Conservation (phyloP, 306 rosid genomes). For the Rosa persica region DNA sequence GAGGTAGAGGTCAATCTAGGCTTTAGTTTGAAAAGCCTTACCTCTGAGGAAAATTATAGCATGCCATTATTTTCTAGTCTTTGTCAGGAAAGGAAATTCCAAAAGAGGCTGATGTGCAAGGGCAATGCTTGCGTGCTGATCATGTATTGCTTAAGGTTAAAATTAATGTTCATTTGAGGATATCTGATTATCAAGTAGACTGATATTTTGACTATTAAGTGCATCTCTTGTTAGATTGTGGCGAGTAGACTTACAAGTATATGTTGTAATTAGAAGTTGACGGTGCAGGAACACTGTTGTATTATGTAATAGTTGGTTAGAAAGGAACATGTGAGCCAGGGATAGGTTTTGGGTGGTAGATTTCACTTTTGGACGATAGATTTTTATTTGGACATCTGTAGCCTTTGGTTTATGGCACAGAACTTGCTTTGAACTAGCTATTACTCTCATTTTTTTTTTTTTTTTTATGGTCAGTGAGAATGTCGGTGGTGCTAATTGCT, state of each 20-base stretch:
- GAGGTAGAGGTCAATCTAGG: background rate
- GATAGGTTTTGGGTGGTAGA: background rate
- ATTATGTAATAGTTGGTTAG: background rate
- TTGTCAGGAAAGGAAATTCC: conserved; percentile 73
- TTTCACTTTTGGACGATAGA: no score
- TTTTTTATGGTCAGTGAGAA: no score
- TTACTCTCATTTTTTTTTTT: no score
- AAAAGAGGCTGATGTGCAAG: conserved; percentile 58
- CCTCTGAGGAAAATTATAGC: background rate
- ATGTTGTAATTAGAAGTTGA: background rate
- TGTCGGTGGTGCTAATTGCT: no score
- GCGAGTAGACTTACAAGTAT: background rate
- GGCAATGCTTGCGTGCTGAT: conserved; percentile 73
- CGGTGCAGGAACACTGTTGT: background rate
- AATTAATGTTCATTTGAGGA: conserved; percentile 9
- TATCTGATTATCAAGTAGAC: background rate
- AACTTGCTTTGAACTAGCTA: no score
- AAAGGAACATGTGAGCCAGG: background rate
- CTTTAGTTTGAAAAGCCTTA: background rate
- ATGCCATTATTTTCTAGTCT: background rate
- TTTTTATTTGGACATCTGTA: no score
- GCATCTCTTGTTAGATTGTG: background rate
- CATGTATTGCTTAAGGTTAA: conserved; percentile 70
- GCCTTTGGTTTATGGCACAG: no score
- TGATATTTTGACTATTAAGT: background rate